A percentile compares a stretch with the other conserved stretches of the same genome.
phyloP scores from a whole-genome alignment of 2,329 filamentous ascomycete genomes.

The Xylariaceae sp. region DNA sequence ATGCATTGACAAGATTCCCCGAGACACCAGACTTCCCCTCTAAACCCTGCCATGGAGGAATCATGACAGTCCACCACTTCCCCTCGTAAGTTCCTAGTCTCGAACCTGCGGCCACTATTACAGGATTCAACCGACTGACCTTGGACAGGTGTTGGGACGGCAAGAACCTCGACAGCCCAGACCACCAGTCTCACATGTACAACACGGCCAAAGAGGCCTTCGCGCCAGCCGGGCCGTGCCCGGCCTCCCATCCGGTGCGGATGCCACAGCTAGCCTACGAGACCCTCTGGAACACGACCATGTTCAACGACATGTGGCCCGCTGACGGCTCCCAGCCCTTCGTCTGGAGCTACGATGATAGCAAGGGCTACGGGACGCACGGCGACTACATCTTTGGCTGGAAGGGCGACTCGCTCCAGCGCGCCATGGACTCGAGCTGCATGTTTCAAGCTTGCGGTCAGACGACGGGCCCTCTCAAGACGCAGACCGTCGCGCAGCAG shows the following conservation, averaged over 20 bases:
- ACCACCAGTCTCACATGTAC: conserved; percentile 44
- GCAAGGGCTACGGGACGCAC: conserved; percentile 22
- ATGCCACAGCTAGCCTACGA: conserved; percentile 39
- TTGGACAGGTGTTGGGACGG: conserved; percentile 42
- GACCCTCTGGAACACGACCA: conserved; percentile 35
- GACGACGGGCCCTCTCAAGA: conserved; percentile 8
- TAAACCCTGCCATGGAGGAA: conserved; percentile 32
- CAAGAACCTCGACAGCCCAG: conserved; percentile 41
- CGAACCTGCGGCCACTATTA: too few relatives aligned
- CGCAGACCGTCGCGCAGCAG: conserved; percentile 19
- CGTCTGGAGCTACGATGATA: conserved; percentile 24
- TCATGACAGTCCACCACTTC: conserved; percentile 35
- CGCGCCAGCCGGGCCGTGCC: conserved; percentile 28
- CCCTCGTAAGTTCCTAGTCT: too few relatives aligned
- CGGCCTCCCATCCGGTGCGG: conserved; percentile 30
- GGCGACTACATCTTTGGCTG: conserved; percentile 35
- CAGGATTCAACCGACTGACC: too few relatives aligned
- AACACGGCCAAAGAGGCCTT: conserved; percentile 31
- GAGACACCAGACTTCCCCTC: conserved; percentile 32
- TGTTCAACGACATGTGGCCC: conserved; percentile 32
- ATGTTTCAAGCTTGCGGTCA: conserved; percentile 28
- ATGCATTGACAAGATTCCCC: conserved; percentile 31
- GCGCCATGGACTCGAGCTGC: conserved; percentile 32
- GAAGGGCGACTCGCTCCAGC: conserved; percentile 24
- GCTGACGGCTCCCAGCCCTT: conserved; percentile 24